Evolutionary conservation across 2,329 filamentous ascomycete species (phyloP).

Genomic region (Magnaporthales sp.): DNA sequence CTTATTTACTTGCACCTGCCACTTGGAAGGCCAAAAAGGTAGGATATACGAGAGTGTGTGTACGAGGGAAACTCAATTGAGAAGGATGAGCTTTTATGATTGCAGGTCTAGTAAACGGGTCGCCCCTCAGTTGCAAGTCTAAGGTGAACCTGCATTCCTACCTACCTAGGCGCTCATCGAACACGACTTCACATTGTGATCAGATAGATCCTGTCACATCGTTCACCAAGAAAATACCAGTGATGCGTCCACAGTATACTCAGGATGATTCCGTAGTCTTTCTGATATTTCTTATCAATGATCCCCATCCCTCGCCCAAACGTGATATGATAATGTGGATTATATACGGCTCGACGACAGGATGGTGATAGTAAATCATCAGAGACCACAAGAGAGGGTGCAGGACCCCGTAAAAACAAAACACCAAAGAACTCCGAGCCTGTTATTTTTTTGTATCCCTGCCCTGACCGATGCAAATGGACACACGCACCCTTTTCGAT

Average conservation of each 20-base stretch:
- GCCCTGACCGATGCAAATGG: neutral
- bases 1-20: neutral
- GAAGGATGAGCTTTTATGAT: neutral
- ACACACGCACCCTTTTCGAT: neutral
- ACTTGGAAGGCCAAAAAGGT: neutral
- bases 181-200: too few species aligned
- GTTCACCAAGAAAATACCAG: neutral
- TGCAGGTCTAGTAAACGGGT: neutral
- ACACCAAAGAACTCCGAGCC: neutral
- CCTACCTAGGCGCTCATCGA: neutral
- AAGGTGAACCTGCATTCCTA: too few species aligned
- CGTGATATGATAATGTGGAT: neutral
- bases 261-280: neutral
- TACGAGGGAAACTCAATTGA: neutral
- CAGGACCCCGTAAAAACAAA: neutral
- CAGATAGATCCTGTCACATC: neutral
- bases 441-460: neutral
- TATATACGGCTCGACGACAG: neutral
- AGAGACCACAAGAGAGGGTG: neutral
- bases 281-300: too few species aligned
- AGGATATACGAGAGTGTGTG: too few species aligned
- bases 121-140: neutral
- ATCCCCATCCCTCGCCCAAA: neutral
- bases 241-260: neutral
- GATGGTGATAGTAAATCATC: neutral